phyloP scores from a whole-genome alignment of 1,139 yeast genomes.

The Yamadazyma triangularis region DNA sequence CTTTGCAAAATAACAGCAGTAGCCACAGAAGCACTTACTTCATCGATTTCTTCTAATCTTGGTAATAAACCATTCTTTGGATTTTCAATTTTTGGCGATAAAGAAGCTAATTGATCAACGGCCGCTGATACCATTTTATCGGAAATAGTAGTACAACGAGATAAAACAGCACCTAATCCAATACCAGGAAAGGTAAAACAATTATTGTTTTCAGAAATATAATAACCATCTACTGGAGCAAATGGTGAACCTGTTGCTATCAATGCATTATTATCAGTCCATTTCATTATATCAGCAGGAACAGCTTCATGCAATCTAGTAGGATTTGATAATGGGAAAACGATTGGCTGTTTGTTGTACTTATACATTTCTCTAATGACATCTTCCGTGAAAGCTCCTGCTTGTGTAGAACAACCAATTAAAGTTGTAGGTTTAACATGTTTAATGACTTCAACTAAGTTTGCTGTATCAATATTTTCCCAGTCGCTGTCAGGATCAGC shows the following conservation, averaged over 20 bases:
- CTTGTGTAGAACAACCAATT: constrained; percentile 95
- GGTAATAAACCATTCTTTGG: constrained; percentile 87
- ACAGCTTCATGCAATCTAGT: constrained; percentile 92
- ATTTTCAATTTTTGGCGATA: constrained; percentile 73
- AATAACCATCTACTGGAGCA: constrained; percentile 82
- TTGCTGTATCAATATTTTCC: constrained; percentile 67
- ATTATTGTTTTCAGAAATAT: constrained; percentile 90
- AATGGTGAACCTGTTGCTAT: constrained; percentile 99
- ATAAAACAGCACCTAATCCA: constrained; percentile 88
- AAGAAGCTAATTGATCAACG: constrained; percentile 79
- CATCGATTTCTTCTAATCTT: constrained; percentile 78
- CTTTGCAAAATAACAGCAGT: constrained; percentile 90
- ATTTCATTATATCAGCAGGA: constrained; percentile 82
- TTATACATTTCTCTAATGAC: constrained; percentile 86
- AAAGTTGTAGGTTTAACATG: constrained; percentile 83
- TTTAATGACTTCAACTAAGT: constrained; percentile 63
- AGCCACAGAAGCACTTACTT: constrained; percentile 86
- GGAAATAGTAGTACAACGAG: constrained; percentile 75
- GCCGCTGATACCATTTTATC: constrained; percentile 95
- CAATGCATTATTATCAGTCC: constrained; percentile 89
- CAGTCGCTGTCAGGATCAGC: constrained; percentile 72
- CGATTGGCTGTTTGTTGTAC: constrained; percentile 81
- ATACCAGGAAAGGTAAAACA: constrained; percentile 98
- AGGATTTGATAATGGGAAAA: constrained; percentile 95
- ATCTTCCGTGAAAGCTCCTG: constrained; percentile 89